Evolutionary conservation across 441 rosid species (phyloP).

Genomic region (Erodium moschatum): DNA sequence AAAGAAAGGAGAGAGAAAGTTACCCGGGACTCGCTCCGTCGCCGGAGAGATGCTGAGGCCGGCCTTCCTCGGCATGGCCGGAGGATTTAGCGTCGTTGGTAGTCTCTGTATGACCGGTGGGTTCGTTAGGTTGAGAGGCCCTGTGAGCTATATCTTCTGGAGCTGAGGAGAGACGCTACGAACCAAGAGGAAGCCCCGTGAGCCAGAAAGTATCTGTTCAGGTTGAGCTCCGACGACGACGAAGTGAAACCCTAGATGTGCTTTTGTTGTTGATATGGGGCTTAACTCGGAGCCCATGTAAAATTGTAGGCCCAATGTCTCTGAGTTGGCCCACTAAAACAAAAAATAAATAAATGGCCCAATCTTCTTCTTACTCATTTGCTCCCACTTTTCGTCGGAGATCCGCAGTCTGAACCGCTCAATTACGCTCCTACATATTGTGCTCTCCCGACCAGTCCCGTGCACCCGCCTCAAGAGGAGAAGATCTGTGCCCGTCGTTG

Average conservation of each 20-base stretch:
- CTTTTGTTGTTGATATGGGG: not conserved
- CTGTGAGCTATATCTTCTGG: not conserved
- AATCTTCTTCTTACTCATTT: too few relatives aligned
- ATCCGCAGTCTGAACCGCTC: too few relatives aligned
- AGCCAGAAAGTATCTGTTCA: not conserved
- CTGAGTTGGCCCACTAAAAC: too few relatives aligned
- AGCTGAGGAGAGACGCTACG: not conserved
- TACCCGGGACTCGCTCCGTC: conserved; percentile 1
- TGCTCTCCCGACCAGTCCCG: too few relatives aligned
- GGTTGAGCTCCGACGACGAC: not conserved
- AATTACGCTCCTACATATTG: too few relatives aligned
- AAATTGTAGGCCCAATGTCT: too few relatives aligned
- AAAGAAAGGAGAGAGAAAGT: not conserved
- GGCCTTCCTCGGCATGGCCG: not conserved
- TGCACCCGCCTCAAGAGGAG: too few relatives aligned
- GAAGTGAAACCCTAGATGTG: conserved; percentile 6
- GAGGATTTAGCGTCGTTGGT: conserved; percentile 2
- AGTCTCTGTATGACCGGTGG: not conserved
- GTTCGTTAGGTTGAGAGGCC: not conserved
- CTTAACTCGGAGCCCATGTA: too few relatives aligned
- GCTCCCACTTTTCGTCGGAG: not conserved
- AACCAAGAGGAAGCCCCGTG: not conserved
- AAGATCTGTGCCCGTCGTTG: too few relatives aligned
- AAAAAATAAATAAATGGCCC: too few relatives aligned
- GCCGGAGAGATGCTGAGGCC: not conserved